A percentile compares a stretch with the other conserved stretches of the same genome.
These are phyloP conservation scores for Toxicodendron radicans DNA, from an alignment of 345 rosid genomes.

Conservation along the genomic window DNA sequence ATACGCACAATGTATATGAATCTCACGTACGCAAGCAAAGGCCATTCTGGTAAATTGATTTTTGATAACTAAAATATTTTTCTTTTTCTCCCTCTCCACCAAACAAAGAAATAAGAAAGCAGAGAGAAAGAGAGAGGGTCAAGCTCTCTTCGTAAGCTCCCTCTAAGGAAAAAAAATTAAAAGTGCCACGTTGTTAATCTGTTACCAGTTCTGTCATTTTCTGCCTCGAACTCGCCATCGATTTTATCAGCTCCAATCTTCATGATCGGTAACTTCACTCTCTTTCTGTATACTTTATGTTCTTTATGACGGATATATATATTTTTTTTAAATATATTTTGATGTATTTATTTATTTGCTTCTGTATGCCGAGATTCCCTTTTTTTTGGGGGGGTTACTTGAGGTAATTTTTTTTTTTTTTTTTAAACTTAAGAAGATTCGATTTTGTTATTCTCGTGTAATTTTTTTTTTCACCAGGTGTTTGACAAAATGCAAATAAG, in stretches of 20 bases:
- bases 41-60: constrained; percentile 7
- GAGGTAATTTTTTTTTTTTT: not conserved
- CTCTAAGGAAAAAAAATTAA: not conserved
- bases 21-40: not conserved
- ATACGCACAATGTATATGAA: constrained; percentile 16
- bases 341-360: not conserved
- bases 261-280: constrained; percentile 36
- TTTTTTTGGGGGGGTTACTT: not conserved
- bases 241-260: constrained; percentile 10
- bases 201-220: constrained; percentile 30
- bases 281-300: not conserved
- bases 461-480: constrained; percentile 36
- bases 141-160: not conserved
- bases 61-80: not conserved
- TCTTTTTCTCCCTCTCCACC: constrained; percentile 8
- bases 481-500: constrained; percentile 36
- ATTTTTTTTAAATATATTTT: not conserved
- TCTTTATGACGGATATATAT: not conserved
- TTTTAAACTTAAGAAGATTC: not conserved
- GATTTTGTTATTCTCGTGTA: not conserved
- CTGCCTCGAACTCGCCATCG: constrained; percentile 25
- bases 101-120: not conserved
- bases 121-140: not conserved
- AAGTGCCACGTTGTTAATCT: constrained; percentile 23
- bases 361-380: not conserved